Base-by-base conservation (phyloP, 768 basidiomycete genomes). In the Kwoniella bestiolae region DNA sequence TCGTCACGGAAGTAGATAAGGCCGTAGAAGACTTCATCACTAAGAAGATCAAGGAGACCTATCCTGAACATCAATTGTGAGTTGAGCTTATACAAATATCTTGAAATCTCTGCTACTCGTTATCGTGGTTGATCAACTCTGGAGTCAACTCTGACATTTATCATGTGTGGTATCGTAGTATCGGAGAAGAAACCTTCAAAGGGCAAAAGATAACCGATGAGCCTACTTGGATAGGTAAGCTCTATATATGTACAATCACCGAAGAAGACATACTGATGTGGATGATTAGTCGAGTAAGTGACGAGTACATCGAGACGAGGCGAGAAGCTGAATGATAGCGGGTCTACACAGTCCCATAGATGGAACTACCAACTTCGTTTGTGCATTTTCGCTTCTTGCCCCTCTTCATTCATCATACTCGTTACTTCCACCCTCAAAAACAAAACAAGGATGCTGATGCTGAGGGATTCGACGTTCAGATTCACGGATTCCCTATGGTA, bases 1-100 rank as follows among this genome's bases (percentile, higher is more conserved):
- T 97, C 34, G 95, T 98, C 21, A 98, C 95, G 0, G 90, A 95
- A 82, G 95, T 91, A 74, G 95, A 98, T 80, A 89, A 94, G 35
- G 87, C 85, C 46, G 94, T 96, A 9, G 94, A 96, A 80, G 88
- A 90, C 66, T 83, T 93, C 47, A 91, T 96, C 52, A 88, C 87
- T 80, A 77, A 84, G 47, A 86, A 88, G 78, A 86, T 95, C 63
- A 82, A 83, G 44, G 79, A 82, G 26, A 84, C 83, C 47, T 94
- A 91, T 80, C 92, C 93, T 0, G 72, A 82, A 2, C 94, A 92
- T 81, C 83, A 88, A 69, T 95, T 96, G 93, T 94, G 78, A 78
- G 91, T 85, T 28, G 12, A 5, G 5, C 12, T 31, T 2, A 51
- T 41, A 25, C 28, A 8, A 23, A 1, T n/a, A 50, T 11, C 55